Evolutionary conservation across 2,329 filamentous ascomycete genomes (phyloP), one percentile per base, ranked within the genome.

Genomic region (Monosporascus sp.): DNA sequence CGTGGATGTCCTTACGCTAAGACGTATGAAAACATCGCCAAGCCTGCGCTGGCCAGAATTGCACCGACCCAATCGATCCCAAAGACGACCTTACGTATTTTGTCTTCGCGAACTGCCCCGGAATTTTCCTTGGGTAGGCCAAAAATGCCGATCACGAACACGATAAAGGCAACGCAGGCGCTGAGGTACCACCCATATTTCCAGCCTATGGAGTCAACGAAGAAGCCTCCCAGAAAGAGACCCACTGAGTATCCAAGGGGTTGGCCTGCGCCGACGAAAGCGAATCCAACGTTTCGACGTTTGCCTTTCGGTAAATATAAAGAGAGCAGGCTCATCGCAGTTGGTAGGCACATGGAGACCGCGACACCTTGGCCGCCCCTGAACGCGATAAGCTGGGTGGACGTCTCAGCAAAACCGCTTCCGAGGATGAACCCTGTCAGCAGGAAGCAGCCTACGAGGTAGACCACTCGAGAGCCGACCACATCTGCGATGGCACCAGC

Each of bases 21-120:
- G n/a, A 78, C 70, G 58, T 82, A 82, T 2, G 73, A 79, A 2
- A 82, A 63, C 50, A 79, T 63, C 0, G 73, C 76, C 55, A 83
- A 67, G 18, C 70, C 74, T 0, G 70, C 63, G 37, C 74, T 76
- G 1, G 74, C 74, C 3, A 82, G 70, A 0, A 72, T 22, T 0
- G 77, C 76, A 0, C 80, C 80, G 22, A 79, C 57, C 79, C 79
- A 83, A 56, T 83, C 81, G 45, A 83, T 73, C 15, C 80, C 75
- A 1, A 60, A 67, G 27, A 60, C 60, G n/a, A 65, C 60, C 45
- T 58, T 61, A 48, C 43, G 56, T 49, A 62, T 54, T 9, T 60
- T 60, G 61, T 65, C 67, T 69, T 73, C 20, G 72, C 54, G 1
- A 70, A 70, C 39, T 0, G n/a, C 39, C 2, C 18, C 39, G 5